Evolutionary conservation across 2,329 filamentous ascomycete genomes (phyloP).

Genomic region (Aulographum hederae): DNA sequence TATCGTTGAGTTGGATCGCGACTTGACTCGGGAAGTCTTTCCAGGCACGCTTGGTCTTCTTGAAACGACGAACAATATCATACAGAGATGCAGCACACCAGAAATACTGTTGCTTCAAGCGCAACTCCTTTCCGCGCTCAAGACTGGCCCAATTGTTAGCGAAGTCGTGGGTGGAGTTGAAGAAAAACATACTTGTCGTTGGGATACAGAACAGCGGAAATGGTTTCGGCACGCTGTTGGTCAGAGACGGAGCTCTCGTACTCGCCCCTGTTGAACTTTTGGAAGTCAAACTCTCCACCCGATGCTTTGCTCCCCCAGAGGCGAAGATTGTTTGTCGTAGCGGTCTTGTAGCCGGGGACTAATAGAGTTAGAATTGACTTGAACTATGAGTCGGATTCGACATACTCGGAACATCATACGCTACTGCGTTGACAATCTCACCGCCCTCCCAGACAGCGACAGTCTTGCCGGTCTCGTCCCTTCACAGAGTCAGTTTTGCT

Average conservation of each 20-base stretch:
- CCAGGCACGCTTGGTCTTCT: constrained; percentile 88
- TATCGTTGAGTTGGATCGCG: constrained; percentile 95
- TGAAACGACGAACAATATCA: constrained; percentile 94
- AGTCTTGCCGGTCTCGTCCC: constrained; percentile 61
- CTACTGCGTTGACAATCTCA: constrained; percentile 79
- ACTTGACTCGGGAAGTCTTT: constrained; percentile 84
- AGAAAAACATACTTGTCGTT: constrained; percentile 53
- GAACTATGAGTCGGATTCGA: constrained; percentile 1
- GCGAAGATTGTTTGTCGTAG: constrained; percentile 87
- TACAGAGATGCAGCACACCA: constrained; percentile 95
- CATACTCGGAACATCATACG: constrained; percentile 58
- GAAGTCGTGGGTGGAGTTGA: not conserved
- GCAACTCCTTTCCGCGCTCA: constrained; percentile 88
- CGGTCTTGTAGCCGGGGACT: constrained; percentile 77
- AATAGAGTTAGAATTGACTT: constrained; percentile 1
- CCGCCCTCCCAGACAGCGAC: constrained; percentile 74
- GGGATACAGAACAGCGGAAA: constrained; percentile 90
- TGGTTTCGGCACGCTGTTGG: constrained; percentile 95
- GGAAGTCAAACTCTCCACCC: constrained; percentile 95
- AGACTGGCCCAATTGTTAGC: constrained; percentile 30
- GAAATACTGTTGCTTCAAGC: constrained; percentile 98
- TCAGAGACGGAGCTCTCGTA: constrained; percentile 98
- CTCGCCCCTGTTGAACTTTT: constrained; percentile 96
- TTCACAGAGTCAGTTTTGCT: constrained; percentile 13
- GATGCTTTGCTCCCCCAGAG: constrained; percentile 97